phyloP scores from a whole-genome alignment of 2,329 filamentous ascomycete genomes.

The Cryphonectria radicalis region DNA sequence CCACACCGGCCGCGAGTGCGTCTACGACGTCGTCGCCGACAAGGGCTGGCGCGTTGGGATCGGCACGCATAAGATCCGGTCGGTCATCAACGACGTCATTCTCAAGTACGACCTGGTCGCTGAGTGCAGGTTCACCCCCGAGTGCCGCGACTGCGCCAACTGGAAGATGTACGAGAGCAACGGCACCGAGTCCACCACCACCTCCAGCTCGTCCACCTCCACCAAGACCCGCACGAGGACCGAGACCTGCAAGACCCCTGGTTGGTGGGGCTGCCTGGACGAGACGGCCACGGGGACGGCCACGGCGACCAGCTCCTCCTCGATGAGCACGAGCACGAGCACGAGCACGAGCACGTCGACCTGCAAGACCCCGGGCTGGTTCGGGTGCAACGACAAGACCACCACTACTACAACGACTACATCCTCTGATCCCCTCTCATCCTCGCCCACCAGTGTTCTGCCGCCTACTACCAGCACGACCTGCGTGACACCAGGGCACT shows the following conservation, averaged over 20 bases:
- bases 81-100: constrained; percentile 86
- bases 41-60: constrained; percentile 91
- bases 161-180: constrained; percentile 98
- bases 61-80: constrained; percentile 86
- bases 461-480: constrained; percentile 39
- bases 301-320: constrained; percentile 44
- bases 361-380: constrained; percentile 68
- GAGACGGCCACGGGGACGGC: constrained; percentile 59
- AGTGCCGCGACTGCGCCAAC: constrained; percentile 85
- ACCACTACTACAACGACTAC: constrained; percentile 43
- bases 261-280: constrained; percentile 86
- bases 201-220: constrained; percentile 59
- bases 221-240: constrained; percentile 73
- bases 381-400: constrained; percentile 64
- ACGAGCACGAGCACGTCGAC: constrained; percentile 46
- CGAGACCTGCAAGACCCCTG: constrained; percentile 85
- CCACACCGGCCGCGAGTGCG: constrained; percentile 84
- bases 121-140: constrained; percentile 72
- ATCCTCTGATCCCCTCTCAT: constrained; percentile 37
- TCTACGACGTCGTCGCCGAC: constrained; percentile 90
- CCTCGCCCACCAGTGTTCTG: constrained; percentile 37
- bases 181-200: constrained; percentile 75
- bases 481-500: constrained; percentile 57
- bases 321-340: constrained; percentile 45
- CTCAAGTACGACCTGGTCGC: constrained; percentile 82